Evolutionary conservation across 1,284 basidiomycete genomes (phyloP), one percentile per base, ranked within the genome.

Genomic region (Cystobasidium sp.): DNA sequence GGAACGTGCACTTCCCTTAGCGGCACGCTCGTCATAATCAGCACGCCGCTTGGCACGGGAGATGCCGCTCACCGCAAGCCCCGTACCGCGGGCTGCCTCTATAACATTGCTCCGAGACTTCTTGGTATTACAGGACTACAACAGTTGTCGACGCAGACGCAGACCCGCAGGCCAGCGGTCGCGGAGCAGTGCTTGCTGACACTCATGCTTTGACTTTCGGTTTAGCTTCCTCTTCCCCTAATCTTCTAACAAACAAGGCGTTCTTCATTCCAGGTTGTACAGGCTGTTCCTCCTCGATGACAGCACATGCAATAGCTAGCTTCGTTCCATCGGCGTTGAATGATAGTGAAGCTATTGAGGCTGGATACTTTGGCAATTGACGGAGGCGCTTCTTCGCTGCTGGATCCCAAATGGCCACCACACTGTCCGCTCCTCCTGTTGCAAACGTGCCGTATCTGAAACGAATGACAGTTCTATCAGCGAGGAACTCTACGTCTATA

Each of bases 351-450:
- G 90, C 87, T 49, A 94, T 87, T 6, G 91, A 76, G 0, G 88
- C 85, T 9, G 86, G 84, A 83, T 90, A 94, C 80, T 92, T 91
- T 0, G 90, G 89, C 78, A 92, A 94, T 79, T 95, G 92, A 49
- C 93, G 88, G 76, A 98, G 86, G 12, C 97, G 88, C 82, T 99
- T 99, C 85, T 97, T 98, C 59, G 95, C 91, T 76, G 90, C 90
- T 82, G 97, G 93, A 81, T 99, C 97, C 96, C 96, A 99, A 75
- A 98, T 89, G 0, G 92, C 93, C 51, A 96, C 90, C 5, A 91
- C 90, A 0, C 89, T 90, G 82, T 98, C 95, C 0, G 94, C 96
- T 43, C 95, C 96, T 1, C 91, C 91, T 0, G 93, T 94, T 0
- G 92, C 94, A 80, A 99, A 98, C 0, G 96, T 97, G 81, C 94